phyloP scores from a whole-genome alignment of 2,329 filamentous ascomycete species.

The Colletotrichum orchidophilum region DNA sequence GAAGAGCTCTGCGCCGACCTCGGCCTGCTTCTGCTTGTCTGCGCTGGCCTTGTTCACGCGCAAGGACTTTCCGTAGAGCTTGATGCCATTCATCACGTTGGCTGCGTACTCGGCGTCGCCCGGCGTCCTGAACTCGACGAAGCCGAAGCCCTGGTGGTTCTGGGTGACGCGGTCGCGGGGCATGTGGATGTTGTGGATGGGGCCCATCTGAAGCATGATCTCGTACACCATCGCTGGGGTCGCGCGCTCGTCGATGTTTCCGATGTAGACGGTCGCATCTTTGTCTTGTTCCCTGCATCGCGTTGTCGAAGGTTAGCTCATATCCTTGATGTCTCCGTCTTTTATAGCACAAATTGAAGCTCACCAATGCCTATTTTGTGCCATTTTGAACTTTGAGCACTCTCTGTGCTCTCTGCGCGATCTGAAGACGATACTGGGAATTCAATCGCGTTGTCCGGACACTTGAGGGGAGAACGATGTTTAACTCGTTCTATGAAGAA shows the following conservation, averaged over 20 bases:
- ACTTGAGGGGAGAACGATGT: background rate
- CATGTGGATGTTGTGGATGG: slow-evolving; percentile 97
- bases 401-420: background rate
- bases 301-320: slow-evolving; percentile 38
- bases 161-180: slow-evolving; percentile 98
- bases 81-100: slow-evolving; percentile 95
- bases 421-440: background rate
- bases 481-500: background rate
- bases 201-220: slow-evolving; percentile 96
- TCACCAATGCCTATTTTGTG: slow-evolving; percentile 79
- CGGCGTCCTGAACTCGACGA: slow-evolving; percentile 97
- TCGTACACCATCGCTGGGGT: slow-evolving; percentile 93
- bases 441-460: background rate
- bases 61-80: slow-evolving; percentile 92
- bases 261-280: slow-evolving; percentile 96
- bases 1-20: slow-evolving; percentile 97
- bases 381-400: slow-evolving; percentile 59
- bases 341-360: slow-evolving; percentile 33
- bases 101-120: slow-evolving; percentile 97
- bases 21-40: slow-evolving; percentile 92
- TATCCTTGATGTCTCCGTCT: background rate
- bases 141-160: slow-evolving; percentile 96
- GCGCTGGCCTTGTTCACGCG: slow-evolving; percentile 93
- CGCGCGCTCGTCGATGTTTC: slow-evolving; percentile 97
- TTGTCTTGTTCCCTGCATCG: slow-evolving; percentile 91